Evolutionary conservation across 1,139 yeast genomes (phyloP).

Genomic region (Sugiyamaella japonica): DNA sequence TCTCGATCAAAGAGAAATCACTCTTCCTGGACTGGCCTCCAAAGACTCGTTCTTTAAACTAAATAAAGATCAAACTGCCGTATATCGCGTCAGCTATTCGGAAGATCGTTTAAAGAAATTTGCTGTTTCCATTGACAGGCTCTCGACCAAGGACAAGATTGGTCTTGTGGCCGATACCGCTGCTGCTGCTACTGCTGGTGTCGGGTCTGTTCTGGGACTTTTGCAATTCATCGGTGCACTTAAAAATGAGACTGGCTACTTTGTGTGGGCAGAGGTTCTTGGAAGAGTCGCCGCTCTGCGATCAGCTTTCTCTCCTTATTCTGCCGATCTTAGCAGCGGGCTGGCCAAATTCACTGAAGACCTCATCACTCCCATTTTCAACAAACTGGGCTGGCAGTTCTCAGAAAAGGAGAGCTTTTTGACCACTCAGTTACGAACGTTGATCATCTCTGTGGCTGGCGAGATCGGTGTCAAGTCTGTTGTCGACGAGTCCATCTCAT

Average conservation of each 20-base stretch:
- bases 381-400: slow-evolving; percentile 43
- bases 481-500: slow-evolving; percentile 47
- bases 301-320: slow-evolving; percentile 51
- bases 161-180: slow-evolving; percentile 64
- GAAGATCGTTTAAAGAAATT: slow-evolving; percentile 45
- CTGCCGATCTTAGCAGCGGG: slow-evolving; percentile 39
- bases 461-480: slow-evolving; percentile 51
- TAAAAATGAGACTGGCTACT: slow-evolving; percentile 53
- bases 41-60: slow-evolving; percentile 48
- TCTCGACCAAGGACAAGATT: slow-evolving; percentile 61
- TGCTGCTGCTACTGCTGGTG: slow-evolving; percentile 64
- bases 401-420: slow-evolving; percentile 47
- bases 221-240: slow-evolving; percentile 48
- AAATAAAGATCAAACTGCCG: slow-evolving; percentile 63
- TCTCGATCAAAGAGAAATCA: slow-evolving; percentile 30
- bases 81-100: slow-evolving; percentile 67
- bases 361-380: slow-evolving; percentile 48
- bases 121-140: slow-evolving; percentile 45
- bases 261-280: slow-evolving; percentile 65
- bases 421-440: slow-evolving; percentile 52
- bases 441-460: slow-evolving; percentile 56
- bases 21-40: slow-evolving; percentile 33
- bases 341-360: slow-evolving; percentile 47
- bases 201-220: slow-evolving; percentile 52
- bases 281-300: slow-evolving; percentile 47